Percentiles rank a stretch among this genome's conserved stretches.
Evolutionary conservation across 1,139 yeast species (phyloP).

Genomic region (Torulaspora pretoriensis): DNA sequence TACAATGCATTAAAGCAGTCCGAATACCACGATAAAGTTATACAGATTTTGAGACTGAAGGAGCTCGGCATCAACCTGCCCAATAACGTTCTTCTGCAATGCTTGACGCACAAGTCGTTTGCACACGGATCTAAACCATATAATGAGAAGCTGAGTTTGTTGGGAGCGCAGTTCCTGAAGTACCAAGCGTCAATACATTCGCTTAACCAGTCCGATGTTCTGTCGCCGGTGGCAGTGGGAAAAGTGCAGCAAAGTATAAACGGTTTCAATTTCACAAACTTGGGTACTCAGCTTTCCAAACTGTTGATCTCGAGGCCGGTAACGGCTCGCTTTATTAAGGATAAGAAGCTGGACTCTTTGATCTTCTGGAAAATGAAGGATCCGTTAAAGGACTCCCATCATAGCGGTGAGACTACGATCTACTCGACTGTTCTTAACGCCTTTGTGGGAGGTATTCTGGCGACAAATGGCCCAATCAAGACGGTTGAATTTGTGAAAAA

Average conservation of each 20-base stretch:
- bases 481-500: slow-evolving; percentile 56
- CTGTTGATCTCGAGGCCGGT: slow-evolving; percentile 48
- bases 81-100: slow-evolving; percentile 55
- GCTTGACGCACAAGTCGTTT: slow-evolving; percentile 87
- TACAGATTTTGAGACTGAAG: slow-evolving; percentile 37
- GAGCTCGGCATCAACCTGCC: slow-evolving; percentile 26
- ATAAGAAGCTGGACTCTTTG: slow-evolving; percentile 46
- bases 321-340: slow-evolving; percentile 51
- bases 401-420: slow-evolving; percentile 54
- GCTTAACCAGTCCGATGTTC: slow-evolving; percentile 12
- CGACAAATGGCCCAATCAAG: slow-evolving; percentile 58
- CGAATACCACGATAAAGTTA: slow-evolving; percentile 36
- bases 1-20: slow-evolving; percentile 56
- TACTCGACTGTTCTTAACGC: slow-evolving; percentile 71
- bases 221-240: slow-evolving; percentile 27
- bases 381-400: slow-evolving; percentile 47
- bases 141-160: slow-evolving; percentile 73
- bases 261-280: slow-evolving; percentile 57
- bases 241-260: slow-evolving; percentile 40
- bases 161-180: slow-evolving; percentile 74
- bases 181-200: slow-evolving; percentile 55
- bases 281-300: slow-evolving; percentile 55
- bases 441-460: slow-evolving; percentile 72
- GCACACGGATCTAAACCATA: slow-evolving; percentile 87
- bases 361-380: slow-evolving; percentile 73